Conservation (phyloP, 2,329 filamentous ascomycete species). For the Colletotrichum cuscutae region DNA sequence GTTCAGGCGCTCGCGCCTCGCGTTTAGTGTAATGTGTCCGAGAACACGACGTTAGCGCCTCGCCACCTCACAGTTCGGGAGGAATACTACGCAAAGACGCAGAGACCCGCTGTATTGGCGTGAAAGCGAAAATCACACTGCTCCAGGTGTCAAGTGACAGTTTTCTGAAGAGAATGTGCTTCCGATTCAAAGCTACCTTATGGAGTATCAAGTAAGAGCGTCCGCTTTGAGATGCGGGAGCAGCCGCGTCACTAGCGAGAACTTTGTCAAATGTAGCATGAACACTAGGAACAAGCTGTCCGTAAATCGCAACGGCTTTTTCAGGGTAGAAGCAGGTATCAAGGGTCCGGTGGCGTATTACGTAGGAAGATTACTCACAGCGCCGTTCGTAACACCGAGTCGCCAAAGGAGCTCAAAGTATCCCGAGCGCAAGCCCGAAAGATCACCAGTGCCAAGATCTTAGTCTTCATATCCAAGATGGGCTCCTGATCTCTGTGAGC, state of each 20-base stretch:
- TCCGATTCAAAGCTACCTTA: not conserved
- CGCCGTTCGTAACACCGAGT: not conserved
- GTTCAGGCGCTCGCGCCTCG: not conserved
- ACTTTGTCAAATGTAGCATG: not conserved
- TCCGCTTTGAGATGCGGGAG: not conserved
- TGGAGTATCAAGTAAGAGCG: not conserved
- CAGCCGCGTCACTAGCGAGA: not conserved
- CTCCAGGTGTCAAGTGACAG: too few species aligned
- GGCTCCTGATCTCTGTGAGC: not conserved
- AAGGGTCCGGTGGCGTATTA: not conserved
- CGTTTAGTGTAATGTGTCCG: not conserved
- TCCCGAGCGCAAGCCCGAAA: not conserved
- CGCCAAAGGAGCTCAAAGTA: not conserved
- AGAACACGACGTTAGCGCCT: not conserved
- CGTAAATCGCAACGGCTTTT: not conserved
- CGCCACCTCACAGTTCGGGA: not conserved
- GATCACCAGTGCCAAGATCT: not conserved
- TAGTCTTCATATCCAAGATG: not conserved
- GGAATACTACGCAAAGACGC: not conserved
- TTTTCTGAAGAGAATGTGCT: not conserved
- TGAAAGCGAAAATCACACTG: not conserved
- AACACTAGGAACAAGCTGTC: too few species aligned
- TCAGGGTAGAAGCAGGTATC: too few species aligned
- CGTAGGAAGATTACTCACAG: not conserved
- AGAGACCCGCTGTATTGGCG: not conserved